phyloP scores from a whole-genome alignment of 306 rosid species.

The Vigna unguiculata region DNA sequence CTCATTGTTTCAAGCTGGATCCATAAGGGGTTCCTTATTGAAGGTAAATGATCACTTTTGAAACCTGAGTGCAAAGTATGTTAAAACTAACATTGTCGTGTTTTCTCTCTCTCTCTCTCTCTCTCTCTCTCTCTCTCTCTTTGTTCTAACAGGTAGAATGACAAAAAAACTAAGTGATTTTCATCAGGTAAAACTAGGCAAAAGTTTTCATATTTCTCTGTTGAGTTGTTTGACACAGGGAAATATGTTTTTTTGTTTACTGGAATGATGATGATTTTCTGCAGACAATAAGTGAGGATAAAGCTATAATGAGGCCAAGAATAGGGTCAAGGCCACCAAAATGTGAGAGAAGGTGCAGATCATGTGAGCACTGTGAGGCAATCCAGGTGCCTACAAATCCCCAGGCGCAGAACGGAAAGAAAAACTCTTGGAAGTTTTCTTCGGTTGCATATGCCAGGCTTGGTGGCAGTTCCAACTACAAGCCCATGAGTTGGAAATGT shows the following conservation, averaged over 20 bases:
- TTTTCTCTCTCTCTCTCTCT: constrained; percentile 7
- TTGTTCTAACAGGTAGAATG: constrained; percentile 65
- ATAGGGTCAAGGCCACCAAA: constrained; percentile 92
- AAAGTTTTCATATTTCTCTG: not conserved
- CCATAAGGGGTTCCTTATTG: constrained; percentile 62
- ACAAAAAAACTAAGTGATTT: constrained; percentile 46
- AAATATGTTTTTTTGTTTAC: not conserved
- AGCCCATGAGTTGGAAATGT: constrained; percentile 98
- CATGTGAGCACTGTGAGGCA: constrained; percentile 77
- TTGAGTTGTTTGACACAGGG: not conserved
- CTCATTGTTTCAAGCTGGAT: constrained; percentile 62
- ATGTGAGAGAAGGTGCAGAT: constrained; percentile 80
- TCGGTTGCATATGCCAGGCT: constrained; percentile 62
- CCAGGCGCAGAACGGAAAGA: constrained; percentile 52
- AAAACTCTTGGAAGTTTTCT: constrained; percentile 49
- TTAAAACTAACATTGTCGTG: not conserved
- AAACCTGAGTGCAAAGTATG: not conserved
- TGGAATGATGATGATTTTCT: constrained; percentile 18
- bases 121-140: constrained; percentile 15
- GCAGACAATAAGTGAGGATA: constrained; percentile 59
- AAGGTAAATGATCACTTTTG: constrained; percentile 57
- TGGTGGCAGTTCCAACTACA: constrained; percentile 74
- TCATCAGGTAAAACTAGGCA: constrained; percentile 49
- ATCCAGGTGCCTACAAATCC: constrained; percentile 68
- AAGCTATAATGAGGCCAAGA: constrained; percentile 57